Evolutionary conservation across 805 yeast species (phyloP), one percentile per base, ranked within the genome.

Genomic region (Groenewaldozyma tartarivorans): DNA sequence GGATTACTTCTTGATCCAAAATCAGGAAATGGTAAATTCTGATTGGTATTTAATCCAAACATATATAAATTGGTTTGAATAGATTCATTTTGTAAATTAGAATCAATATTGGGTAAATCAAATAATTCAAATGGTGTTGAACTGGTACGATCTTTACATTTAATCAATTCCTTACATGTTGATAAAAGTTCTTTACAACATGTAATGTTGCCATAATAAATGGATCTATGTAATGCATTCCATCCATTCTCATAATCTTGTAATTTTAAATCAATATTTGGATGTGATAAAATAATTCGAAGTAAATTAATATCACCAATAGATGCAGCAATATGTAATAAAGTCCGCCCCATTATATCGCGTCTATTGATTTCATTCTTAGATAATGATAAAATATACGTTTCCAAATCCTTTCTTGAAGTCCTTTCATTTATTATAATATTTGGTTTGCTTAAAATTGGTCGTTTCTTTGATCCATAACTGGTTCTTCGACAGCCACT

Each of bases 191-290:
- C 57, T 40, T 67, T 69, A 6, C 79, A 77, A 53, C 81, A 71
- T 16, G 69, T 53, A 33, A 79, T 60, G 41, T 79, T 67, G 26
- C 77, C 81, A 46, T 72, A 62, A 48, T 66, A 74, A 11, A 82
- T 62, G 3, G 86, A 75, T 45, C 77, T 72, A 57, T 88, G 96
- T 21, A 88, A 64, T 20, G 85, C 75, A 33, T 83, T 81, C 81
- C 94, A 87, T 1, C 85, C 81, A 54, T 75, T 84, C 58, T 87
- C 96, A 39, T 64, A 64, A 57, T 88, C 96, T 2, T 66, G 60
- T 0, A 70, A 51, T 2, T 61, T 50, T 2, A 69, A 49, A 40
- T 77, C 75, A 18, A 72, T 53, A 15, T 69, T 67, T 5, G 70
- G 67, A 46, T 71, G 69, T 39, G 64, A 66, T 31, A 81, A 57